Conservation (phyloP, 306 rosid genomes). For the Prunus kanzakura region DNA sequence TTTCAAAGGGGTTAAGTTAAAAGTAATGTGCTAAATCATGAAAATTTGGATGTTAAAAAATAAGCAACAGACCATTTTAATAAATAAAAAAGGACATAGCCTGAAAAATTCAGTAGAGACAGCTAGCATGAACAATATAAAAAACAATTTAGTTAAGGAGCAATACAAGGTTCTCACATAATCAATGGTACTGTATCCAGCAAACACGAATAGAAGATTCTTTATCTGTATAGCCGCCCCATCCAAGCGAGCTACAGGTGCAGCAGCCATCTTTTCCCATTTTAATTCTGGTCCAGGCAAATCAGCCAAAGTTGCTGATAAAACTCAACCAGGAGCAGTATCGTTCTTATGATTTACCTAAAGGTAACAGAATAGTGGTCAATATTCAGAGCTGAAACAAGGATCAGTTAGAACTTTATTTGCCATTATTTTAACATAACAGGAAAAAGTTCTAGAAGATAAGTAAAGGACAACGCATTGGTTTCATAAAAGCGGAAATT, state of each 20-base stretch:
- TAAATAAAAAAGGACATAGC: background rate
- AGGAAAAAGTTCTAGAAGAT: no score
- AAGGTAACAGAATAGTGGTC: background rate
- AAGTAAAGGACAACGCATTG: no score
- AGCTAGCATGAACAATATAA: background rate
- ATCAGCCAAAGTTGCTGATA: slow-evolving; percentile 68
- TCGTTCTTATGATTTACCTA: background rate
- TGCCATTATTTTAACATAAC: no score
- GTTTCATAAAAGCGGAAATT: background rate
- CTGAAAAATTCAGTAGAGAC: background rate
- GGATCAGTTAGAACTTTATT: no score
- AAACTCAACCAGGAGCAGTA: slow-evolving; percentile 24
- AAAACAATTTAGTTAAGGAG: background rate
- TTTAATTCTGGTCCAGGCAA: slow-evolving; percentile 68
- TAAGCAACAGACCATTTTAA: background rate
- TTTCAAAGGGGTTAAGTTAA: background rate
- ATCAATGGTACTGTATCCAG: slow-evolving; percentile 65
- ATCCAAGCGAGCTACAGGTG: slow-evolving; percentile 86
- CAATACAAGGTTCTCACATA: slow-evolving; percentile 42
- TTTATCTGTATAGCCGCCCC: slow-evolving; percentile 71
- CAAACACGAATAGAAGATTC: slow-evolving; percentile 61
- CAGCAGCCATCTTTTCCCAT: slow-evolving; percentile 73
- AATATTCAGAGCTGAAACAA: background rate
- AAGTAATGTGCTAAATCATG: background rate
- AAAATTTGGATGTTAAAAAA: background rate